These are phyloP conservation scores for Neurospora sp. DNA, from an alignment of 495 filamentous ascomycete species.

Conservation along the genomic window DNA sequence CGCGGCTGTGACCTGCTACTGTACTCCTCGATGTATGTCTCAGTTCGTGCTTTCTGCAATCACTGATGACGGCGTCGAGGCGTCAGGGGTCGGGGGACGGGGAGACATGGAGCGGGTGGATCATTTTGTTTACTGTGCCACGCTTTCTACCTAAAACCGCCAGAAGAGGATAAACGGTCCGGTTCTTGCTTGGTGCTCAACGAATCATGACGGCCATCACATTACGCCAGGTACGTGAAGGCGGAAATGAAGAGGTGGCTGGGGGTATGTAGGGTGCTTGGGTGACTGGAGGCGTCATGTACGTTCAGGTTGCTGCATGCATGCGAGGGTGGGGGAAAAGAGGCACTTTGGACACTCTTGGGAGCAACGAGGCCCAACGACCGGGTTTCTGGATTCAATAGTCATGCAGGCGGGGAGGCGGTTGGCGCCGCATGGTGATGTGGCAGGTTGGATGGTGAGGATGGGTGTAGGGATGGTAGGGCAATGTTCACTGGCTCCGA, in stretches of 20 bases:
- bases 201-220: neutral
- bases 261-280: neutral
- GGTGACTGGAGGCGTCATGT: too few species aligned
- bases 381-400: neutral
- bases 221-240: neutral
- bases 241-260: neutral
- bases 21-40: neutral
- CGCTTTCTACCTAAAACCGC: neutral
- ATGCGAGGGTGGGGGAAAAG: neutral
- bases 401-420: neutral
- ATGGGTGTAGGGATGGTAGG: neutral
- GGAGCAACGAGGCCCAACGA: neutral
- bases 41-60: neutral
- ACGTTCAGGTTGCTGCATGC: too few species aligned
- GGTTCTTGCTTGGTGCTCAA: neutral
- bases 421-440: neutral
- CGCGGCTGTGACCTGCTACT: neutral
- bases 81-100: neutral
- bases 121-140: neutral
- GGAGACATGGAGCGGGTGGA: too few species aligned
- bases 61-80: neutral
- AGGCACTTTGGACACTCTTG: neutral
- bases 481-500: neutral
- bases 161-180: neutral
- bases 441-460: neutral